Base-by-base conservation (phyloP, 2,329 filamentous ascomycete genomes). In the Fusarium sp. region DNA sequence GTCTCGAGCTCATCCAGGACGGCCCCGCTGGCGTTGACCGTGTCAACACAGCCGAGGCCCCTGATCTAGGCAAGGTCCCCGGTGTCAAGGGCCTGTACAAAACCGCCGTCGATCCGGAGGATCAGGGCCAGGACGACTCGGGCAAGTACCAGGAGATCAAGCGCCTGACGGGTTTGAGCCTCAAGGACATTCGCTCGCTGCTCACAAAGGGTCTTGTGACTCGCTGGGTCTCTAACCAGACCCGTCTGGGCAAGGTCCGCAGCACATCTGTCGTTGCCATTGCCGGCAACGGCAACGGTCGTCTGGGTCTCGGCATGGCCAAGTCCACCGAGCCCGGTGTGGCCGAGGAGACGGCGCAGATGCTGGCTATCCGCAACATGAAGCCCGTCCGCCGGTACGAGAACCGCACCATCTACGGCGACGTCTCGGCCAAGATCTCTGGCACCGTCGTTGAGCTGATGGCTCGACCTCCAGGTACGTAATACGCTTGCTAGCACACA, bases 381-480 rank as follows among this genome's bases (percentile, higher is more conserved):
- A 87, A 88, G 80, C 93, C 95, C n/a, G 87, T 99, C 53, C 87
- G 88, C 45, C 84, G 94, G 55, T 99, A 98, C 74, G 95, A 99
- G 81, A 85, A 92, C 70, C 84, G 95, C 61, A 99, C 95, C 11
- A 95, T 97, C 49, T 98, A 85, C 78, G 95, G 95, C 54, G 87
- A 93, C 64, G 85, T 96, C 36, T 84, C 88, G 76, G 87, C 82
- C 69, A 99, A 99, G 82, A 85, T 96, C 31, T 92, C 92, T 55
- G 95, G 91, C n/a, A 92, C 91, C 7, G 85, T 95, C 60, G 88
- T 99, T 67, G 84, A 92, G 79, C 81, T 99, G 68, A 90, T 88
- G 77, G 80, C 91, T 46, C 87, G 94, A 67, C 93, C 93, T 60
- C 94, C 95, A 75, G 95, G 95, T 97, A 86, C 71, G 87, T 40